These are phyloP conservation scores for Diaporthe destruens DNA, from an alignment of 2,329 filamentous ascomycete species.

Conservation along the genomic window DNA sequence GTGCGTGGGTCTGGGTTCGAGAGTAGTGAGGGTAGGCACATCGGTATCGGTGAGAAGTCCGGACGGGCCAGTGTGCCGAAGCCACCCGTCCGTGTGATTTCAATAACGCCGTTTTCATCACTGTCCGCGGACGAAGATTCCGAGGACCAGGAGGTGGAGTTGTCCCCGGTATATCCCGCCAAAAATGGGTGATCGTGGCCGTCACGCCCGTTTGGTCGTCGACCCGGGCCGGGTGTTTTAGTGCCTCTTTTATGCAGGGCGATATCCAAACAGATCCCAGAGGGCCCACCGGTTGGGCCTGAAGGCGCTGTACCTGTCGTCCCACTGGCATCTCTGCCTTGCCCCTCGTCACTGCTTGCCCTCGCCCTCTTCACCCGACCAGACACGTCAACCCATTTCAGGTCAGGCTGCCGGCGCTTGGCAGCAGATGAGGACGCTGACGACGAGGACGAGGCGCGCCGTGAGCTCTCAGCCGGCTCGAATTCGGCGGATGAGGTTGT, in stretches of 20 bases:
- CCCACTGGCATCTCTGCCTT: neutral
- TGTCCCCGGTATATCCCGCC: neutral
- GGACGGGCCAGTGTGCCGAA: neutral
- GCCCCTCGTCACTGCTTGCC: neutral
- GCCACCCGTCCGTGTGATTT: conserved; percentile 12
- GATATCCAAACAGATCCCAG: neutral
- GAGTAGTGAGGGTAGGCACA: conserved; percentile 30
- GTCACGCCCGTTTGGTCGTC: neutral
- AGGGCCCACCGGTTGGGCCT: neutral
- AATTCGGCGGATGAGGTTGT: conserved; percentile 14
- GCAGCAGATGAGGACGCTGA: neutral
- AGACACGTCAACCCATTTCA: conserved; percentile 37
- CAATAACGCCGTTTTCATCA: conserved; percentile 3
- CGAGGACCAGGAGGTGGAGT: neutral
- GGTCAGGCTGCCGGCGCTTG: neutral
- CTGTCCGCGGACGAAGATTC: neutral
- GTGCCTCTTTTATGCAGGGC: neutral
- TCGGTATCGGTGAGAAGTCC: neutral
- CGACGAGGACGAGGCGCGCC: neutral
- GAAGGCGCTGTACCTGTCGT: neutral
- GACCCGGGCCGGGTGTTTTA: neutral
- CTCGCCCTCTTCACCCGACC: conserved; percentile 18
- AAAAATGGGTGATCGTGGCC: neutral
- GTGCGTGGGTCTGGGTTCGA: conserved; percentile 26
- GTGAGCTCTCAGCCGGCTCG: neutral